Percentiles rank a stretch among this genome's conserved stretches.
Conservation (phyloP, 139 green algal species). For the Micractinium sp. region DNA sequence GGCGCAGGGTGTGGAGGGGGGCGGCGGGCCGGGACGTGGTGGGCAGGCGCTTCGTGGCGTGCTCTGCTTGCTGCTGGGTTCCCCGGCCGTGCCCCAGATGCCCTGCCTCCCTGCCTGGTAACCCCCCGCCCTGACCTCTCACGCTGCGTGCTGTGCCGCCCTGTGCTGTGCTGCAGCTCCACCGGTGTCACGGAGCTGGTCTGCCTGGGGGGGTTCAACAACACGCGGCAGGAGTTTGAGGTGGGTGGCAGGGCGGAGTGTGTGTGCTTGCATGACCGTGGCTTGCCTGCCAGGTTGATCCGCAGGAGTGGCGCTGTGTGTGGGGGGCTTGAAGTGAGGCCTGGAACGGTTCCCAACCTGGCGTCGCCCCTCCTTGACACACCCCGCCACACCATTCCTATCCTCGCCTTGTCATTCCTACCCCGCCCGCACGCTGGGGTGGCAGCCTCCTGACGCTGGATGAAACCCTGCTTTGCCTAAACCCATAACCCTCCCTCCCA, state of each 20-base stretch:
- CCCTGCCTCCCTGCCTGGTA: neutral
- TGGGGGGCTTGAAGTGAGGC: neutral
- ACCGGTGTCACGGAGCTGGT: slow-evolving; percentile 58
- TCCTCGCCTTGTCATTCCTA: too few species aligned
- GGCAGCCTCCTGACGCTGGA: neutral
- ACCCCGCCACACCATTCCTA: too few species aligned
- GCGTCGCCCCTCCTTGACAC: too few species aligned
- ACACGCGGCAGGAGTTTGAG: slow-evolving; percentile 78
- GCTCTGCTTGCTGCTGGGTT: neutral
- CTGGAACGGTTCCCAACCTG: neutral
- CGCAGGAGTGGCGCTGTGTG: neutral
- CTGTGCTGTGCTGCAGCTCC: slow-evolving; percentile 11
- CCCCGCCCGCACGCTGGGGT: too few species aligned
- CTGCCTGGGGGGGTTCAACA: slow-evolving; percentile 90
- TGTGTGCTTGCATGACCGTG: too few species aligned
- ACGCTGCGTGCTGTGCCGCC: neutral
- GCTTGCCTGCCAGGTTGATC: too few species aligned
- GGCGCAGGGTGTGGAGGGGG: neutral
- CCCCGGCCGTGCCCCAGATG: too few species aligned
- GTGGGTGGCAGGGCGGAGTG: neutral
- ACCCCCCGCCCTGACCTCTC: neutral
- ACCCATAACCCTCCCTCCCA: too few species aligned
- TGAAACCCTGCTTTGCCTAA: neutral
- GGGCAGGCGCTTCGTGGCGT: neutral
- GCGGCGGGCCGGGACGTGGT: neutral